Conservation (phyloP, 768 basidiomycete genomes). For the Paxillus involutus region DNA sequence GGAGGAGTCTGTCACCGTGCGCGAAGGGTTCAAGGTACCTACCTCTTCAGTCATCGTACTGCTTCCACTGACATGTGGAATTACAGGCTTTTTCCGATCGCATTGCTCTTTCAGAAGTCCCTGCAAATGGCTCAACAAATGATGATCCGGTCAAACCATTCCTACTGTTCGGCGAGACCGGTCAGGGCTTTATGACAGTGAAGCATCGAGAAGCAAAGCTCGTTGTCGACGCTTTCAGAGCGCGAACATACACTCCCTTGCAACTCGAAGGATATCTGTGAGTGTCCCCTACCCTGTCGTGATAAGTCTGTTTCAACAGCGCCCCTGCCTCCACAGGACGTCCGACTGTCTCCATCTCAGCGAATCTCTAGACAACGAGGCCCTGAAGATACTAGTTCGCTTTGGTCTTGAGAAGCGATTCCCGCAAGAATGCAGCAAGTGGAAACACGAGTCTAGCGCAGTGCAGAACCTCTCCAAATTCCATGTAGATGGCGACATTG, state of each 20-base stretch:
- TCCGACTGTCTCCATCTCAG: constrained; percentile 24
- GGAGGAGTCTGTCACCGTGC: constrained; percentile 46
- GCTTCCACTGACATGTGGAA: not conserved
- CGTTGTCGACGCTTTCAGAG: not conserved
- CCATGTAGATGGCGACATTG: not conserved
- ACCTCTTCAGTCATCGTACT: not conserved
- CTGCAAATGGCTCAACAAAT: constrained; percentile 5
- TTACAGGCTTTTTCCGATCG: constrained; percentile 10
- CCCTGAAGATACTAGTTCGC: constrained; percentile 25
- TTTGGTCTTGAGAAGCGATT: constrained; percentile 31
- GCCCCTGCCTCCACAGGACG: constrained; percentile 8
- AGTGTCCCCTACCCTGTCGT: not conserved
- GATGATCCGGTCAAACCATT: constrained; percentile 18
- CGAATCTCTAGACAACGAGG: constrained; percentile 24
- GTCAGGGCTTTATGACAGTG: constrained; percentile 40
- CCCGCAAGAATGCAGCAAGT: constrained; percentile 17
- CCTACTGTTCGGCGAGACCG: constrained; percentile 40
- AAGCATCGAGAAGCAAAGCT: constrained; percentile 17
- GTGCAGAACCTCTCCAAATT: not conserved
- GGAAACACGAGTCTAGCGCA: constrained; percentile 17
- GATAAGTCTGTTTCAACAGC: not conserved
- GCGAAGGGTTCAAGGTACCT: constrained; percentile 48
- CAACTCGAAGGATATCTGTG: constrained; percentile 22
- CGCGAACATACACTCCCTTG: not conserved
- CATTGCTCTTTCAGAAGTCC: constrained; percentile 10